Evolutionary conservation across 2,329 filamentous ascomycete genomes (phyloP), one percentile per base, ranked within the genome.

Genomic region (Phoma sp.): DNA sequence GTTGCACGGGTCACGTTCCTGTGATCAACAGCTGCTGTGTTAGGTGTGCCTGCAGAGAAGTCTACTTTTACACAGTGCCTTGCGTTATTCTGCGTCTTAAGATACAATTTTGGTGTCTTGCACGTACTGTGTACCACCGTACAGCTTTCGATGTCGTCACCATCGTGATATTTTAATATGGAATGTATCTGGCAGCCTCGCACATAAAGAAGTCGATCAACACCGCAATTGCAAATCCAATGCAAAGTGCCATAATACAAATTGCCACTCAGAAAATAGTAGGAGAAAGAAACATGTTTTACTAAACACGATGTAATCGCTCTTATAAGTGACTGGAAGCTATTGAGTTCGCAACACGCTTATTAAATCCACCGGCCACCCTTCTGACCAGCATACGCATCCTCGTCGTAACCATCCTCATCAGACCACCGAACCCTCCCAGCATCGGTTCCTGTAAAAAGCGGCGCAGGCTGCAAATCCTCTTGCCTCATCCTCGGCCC

Each of bases 1-100:
- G 45, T 39, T 33, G 39, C 45, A 46, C 51, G 29, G 21, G 39
- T 54, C 51, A 54, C 51, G 34, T 47, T 53, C 23, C 36, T 18
- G 14, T 34, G 26, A 39, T 30, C 47, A 30, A 30, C 45, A 39
- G 39, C 43, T 54, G 45, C 23, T 54, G 51, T 54, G 39, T 46
- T 20, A 45, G 33, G 21, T 9, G 23, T n/a, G 45, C 39, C 51
- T 54, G 45, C 51, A 49, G 45, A 54, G 14, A 40, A 1, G 45
- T 39, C 51, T 49, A 49, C 51, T 45, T 54, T 54, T 40, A 46
- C 23, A 17, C 21, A 17, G 30, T 36, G 23, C 51, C 46, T 49
- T 47, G 40, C 51, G 15, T 43, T 10, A 7, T 17, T 32, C 15
- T 11, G 25, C 18, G 43, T 47, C 43, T 47, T 38, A 53, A 32